Conservation (phyloP, 768 basidiomycete genomes). For the Pulveroboletus sp. region DNA sequence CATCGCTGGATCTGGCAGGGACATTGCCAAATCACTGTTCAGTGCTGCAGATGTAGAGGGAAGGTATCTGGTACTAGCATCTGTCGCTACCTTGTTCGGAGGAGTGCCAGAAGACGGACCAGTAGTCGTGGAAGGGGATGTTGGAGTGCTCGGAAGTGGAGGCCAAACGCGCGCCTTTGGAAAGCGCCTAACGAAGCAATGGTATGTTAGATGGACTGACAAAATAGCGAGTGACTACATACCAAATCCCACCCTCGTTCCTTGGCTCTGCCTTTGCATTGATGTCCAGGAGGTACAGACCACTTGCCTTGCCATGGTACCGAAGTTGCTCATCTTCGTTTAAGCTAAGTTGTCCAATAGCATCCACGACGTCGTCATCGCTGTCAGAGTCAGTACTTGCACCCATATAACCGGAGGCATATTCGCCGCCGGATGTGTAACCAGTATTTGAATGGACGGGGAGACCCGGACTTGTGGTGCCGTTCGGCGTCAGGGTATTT, state of each 20-base stretch:
- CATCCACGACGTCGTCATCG: conserved; percentile 53
- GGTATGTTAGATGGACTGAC: conserved; percentile 16
- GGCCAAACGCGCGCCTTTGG: conserved; percentile 91
- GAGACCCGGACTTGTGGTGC: conserved; percentile 15
- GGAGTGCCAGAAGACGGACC: not conserved
- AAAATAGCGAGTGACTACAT: conserved; percentile 16
- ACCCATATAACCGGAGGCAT: conserved; percentile 25
- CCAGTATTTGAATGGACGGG: conserved; percentile 9
- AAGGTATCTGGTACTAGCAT: conserved; percentile 4
- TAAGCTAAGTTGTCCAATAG: conserved; percentile 79
- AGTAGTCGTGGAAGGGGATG: conserved; percentile 7
- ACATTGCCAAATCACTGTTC: conserved; percentile 35
- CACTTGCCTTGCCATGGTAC: conserved; percentile 83
- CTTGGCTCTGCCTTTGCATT: conserved; percentile 58
- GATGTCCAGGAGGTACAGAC: conserved; percentile 65
- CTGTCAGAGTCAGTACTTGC: conserved; percentile 32
- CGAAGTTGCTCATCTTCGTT: conserved; percentile 85
- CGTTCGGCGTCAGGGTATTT: conserved; percentile 5
- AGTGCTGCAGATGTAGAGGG: conserved; percentile 23
- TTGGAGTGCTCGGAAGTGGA: conserved; percentile 35
- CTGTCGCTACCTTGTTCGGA: conserved; percentile 7
- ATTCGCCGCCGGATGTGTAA: conserved; percentile 15
- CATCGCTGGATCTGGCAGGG: conserved; percentile 51
- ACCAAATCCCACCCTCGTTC: conserved; percentile 77
- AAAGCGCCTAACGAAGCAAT: conserved; percentile 54